Evolutionary conservation across 2,329 filamentous ascomycete genomes (phyloP), one percentile per base, ranked within the genome.

Genomic region (Lecanicillium sp.): DNA sequence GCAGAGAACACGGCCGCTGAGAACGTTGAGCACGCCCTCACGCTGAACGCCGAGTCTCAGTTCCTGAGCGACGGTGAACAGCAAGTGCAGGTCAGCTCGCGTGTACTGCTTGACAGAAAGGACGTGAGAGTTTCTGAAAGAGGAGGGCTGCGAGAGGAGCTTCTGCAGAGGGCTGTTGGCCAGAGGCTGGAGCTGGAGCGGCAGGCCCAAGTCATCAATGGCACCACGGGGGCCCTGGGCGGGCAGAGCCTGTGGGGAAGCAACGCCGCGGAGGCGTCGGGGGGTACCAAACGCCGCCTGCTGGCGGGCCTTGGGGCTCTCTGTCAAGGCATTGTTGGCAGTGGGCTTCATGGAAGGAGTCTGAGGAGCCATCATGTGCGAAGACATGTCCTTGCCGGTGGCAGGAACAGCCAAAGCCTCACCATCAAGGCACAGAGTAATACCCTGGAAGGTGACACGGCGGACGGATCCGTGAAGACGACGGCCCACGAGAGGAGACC

Each of bases 31-130:
- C 24, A 93, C 86, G 51, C 93, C 93, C 60, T 95, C 86, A 42
- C 90, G 85, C 70, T 97, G 88, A 24, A 96, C 93, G 46, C 90
- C 90, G 15, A 95, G 79, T 24, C 91, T 87, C 90, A 98, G 97
- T 71, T 98, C 93, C 66, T 95, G 89, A 1, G 93, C 93, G 42
- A 98, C 87, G 7, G 91, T 95, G 75, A 98, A 97, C 41, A 98
- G 81, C 52, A 94, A 71, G 67, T 97, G 93, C 42, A 98, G 77
- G 60, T 98, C 91, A 15, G 86, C 78, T 39, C 90, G 85, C 41
- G 75, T 84, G 73, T 96, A 95, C 63, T 95, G 86, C 62, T 86
- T 87, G 56, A 98, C 93, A 1, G 91, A 96, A 40, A 96, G 74
- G 39, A 98, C 86, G 61, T 96, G 87, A 55, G 88, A 82, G 59